Evolutionary conservation across 805 yeast genomes (phyloP).

Genomic region (Yamadazyma nakazawae): DNA sequence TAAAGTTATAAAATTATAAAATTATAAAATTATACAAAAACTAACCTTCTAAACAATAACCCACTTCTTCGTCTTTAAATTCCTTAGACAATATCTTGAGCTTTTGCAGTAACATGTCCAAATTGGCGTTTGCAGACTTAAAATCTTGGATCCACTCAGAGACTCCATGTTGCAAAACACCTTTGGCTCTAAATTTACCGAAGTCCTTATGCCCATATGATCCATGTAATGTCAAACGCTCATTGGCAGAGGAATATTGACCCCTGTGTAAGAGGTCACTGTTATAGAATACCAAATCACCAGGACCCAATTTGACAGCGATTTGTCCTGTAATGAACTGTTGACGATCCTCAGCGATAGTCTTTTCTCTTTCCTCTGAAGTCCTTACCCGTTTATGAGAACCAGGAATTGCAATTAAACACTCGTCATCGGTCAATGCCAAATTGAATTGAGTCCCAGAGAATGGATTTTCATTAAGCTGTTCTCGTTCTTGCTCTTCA

Average conservation of each 20-base stretch:
- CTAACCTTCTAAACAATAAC: conserved; percentile 38
- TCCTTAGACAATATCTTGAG: conserved; percentile 27
- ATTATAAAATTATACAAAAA: too few species aligned
- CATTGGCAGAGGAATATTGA: conserved; percentile 33
- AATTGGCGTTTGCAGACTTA: conserved; percentile 26
- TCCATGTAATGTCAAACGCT: conserved; percentile 48
- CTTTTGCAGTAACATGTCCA: conserved; percentile 26
- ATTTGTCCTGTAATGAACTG: conserved; percentile 39
- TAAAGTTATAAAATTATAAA: too few species aligned
- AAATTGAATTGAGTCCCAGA: conserved; percentile 52
- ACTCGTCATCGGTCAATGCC: conserved; percentile 45
- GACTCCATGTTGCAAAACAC: conserved; percentile 54
- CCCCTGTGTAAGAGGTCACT: conserved; percentile 50
- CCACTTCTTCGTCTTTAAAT: conserved; percentile 31
- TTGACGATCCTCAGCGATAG: conserved; percentile 30
- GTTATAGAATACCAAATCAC: conserved; percentile 50
- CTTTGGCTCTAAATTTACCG: conserved; percentile 44
- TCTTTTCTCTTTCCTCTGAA: conserved; percentile 39
- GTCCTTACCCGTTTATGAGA: conserved; percentile 47
- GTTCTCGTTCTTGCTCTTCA: conserved; percentile 42
- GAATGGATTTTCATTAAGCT: conserved; percentile 35
- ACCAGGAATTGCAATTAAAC: conserved; percentile 48
- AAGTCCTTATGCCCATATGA: conserved; percentile 44
- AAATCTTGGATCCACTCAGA: conserved; percentile 44
- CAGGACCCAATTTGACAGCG: conserved; percentile 42